These are phyloP conservation scores for Mucuna pruriens DNA, from an alignment of 306 rosid species.

Conservation along the genomic window DNA sequence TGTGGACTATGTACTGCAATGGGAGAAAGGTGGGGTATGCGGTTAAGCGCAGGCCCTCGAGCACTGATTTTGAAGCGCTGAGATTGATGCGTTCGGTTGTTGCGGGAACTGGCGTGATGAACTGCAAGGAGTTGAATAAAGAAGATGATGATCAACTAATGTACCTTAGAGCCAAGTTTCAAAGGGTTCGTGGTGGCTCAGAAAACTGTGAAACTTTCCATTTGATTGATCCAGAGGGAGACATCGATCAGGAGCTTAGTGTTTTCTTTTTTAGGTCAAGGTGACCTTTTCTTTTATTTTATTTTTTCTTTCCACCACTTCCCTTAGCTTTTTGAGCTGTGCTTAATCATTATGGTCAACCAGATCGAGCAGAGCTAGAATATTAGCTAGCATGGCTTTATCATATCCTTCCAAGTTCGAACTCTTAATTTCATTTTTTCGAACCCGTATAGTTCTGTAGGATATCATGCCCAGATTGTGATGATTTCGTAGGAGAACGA, in stretches of 20 bases:
- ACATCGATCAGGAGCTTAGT: slow-evolving; percentile 74
- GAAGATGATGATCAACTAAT: slow-evolving; percentile 33
- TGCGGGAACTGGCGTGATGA: slow-evolving; percentile 68
- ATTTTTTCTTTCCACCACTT: not conserved
- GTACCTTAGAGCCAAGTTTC: slow-evolving; percentile 80
- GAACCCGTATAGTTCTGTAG: not conserved
- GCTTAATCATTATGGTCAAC: not conserved
- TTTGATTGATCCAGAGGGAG: slow-evolving; percentile 73
- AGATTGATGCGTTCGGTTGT: slow-evolving; percentile 55
- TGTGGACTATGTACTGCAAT: slow-evolving; percentile 80
- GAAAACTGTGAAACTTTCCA: slow-evolving; percentile 73
- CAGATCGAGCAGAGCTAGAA: not conserved
- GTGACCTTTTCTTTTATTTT: not conserved
- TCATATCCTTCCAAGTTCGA: not conserved
- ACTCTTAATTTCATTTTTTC: not conserved
- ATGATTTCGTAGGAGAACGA: not conserved
- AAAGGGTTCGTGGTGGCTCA: slow-evolving; percentile 74
- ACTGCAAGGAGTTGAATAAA: slow-evolving; percentile 6
- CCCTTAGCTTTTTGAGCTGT: not conserved
- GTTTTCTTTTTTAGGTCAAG: slow-evolving; percentile 74
- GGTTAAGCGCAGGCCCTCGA: slow-evolving; percentile 48
- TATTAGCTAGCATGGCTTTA: not conserved
- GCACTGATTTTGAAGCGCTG: slow-evolving; percentile 55
- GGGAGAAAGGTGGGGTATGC: slow-evolving; percentile 79
- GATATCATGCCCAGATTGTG: not conserved